A percentile compares a stretch with the other conserved stretches of the same genome.
Conservation (phyloP, 2,329 filamentous ascomycete genomes). For the Nemania bipapillata region DNA sequence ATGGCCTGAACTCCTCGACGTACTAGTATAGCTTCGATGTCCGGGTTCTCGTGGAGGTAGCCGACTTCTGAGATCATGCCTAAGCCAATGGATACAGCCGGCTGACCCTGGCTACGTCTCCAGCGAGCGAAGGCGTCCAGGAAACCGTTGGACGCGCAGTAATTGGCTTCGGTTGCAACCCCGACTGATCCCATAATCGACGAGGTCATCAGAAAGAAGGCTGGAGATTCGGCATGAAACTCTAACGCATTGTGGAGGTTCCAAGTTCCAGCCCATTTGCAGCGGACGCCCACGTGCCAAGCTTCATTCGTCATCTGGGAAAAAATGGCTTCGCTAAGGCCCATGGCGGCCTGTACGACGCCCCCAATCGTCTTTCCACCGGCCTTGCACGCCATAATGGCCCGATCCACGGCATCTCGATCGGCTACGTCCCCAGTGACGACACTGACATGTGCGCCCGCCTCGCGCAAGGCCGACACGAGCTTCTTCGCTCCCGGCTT, state of each 20-base stretch:
- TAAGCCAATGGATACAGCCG: conserved; percentile 37
- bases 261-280: conserved; percentile 43
- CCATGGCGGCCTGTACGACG: conserved; percentile 50
- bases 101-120: conserved; percentile 8
- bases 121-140: conserved; percentile 41
- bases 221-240: conserved; percentile 32
- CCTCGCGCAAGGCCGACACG: conserved; percentile 35
- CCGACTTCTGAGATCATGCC: conserved; percentile 54
- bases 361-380: conserved; percentile 36
- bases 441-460: conserved; percentile 43
- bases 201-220: conserved; percentile 52
- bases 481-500: conserved; percentile 43
- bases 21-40: conserved; percentile 38
- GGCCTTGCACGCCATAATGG: conserved; percentile 31
- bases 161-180: conserved; percentile 52
- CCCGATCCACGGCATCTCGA: conserved; percentile 26
- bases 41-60: conserved; percentile 50
- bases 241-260: conserved; percentile 43
- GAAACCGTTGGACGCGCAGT: conserved; percentile 54
- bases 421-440: conserved; percentile 42
- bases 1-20: conserved; percentile 41
- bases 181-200: conserved; percentile 49
- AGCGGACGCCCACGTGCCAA: conserved; percentile 44
- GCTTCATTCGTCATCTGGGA: conserved; percentile 43
- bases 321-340: conserved; percentile 50